Percentiles rank a stretch among this genome's conserved stretches.
Evolutionary conservation across 2,329 filamentous ascomycete genomes (phyloP).

Genomic region (Cladobotryum protrusum): DNA sequence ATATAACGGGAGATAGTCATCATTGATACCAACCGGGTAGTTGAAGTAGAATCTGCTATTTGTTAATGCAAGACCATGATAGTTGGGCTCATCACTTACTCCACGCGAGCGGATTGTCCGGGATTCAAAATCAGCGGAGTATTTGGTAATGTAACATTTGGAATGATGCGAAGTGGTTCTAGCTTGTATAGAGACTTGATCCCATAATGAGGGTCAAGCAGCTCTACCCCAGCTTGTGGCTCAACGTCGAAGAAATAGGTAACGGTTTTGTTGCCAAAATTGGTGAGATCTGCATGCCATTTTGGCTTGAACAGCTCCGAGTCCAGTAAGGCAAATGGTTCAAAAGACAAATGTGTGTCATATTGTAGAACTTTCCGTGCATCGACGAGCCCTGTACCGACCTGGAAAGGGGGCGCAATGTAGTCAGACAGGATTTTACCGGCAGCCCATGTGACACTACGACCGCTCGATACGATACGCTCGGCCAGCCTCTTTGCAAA

Average conservation of each 20-base stretch:
- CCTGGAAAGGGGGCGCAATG: conserved; percentile 32
- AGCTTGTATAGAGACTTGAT: conserved; percentile 23
- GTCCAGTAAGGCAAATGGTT: conserved; percentile 44
- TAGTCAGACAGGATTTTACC: conserved; percentile 16
- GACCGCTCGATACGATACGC: conserved; percentile 30
- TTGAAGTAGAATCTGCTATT: conserved; percentile 24
- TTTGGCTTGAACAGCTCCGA: conserved; percentile 34
- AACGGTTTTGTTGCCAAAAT: conserved; percentile 33
- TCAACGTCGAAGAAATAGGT: conserved; percentile 37
- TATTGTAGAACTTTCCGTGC: conserved; percentile 37
- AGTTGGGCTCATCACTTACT: conserved; percentile 16
- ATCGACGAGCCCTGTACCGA: conserved; percentile 42
- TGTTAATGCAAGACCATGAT: background rate
- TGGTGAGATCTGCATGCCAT: conserved; percentile 36
- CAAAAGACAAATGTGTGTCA: conserved; percentile 28
- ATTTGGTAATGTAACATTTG: conserved; percentile 24
- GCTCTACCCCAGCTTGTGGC: conserved; percentile 33
- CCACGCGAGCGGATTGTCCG: conserved; percentile 22
- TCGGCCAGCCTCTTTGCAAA: conserved; percentile 27
- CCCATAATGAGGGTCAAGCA: conserved; percentile 24
- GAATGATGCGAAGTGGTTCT: conserved; percentile 22
- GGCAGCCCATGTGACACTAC: conserved; percentile 25
- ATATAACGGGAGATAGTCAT: conserved; percentile 36
- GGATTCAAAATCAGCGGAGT: conserved; percentile 20
- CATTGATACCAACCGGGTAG: conserved; percentile 22